Evolutionary conservation across 805 yeast species (phyloP), one percentile per base, ranked within the genome.

Genomic region (Yarrowia sp.): DNA sequence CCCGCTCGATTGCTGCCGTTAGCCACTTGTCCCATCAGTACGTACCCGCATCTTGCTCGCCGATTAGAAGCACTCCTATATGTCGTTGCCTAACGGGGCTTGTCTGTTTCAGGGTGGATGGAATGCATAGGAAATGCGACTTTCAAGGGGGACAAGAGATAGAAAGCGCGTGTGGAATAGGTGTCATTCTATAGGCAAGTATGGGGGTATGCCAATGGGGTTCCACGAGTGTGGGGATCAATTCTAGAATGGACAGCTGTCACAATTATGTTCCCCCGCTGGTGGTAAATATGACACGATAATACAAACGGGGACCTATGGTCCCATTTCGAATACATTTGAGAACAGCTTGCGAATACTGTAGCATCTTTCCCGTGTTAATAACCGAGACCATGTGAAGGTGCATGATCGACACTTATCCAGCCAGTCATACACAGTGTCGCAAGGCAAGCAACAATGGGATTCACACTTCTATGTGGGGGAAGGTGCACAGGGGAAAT

Each of bases 21-120:
- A 16, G n/a, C 17, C 19, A 26, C 28, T 40, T 40, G 28, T 22
- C 5, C 17, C 17, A 41, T 16, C 9, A 9, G 11, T 28, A 41
- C 46, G 11, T 28, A 41, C 46, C 8, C 32, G 54, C 58, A 33
- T 51, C 58, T 35, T 33, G 58, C 58, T 35, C 41, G 6, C 58
- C 58, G 40, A 21, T 33, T 8, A 22, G 41, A 19, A 51, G 58
- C 32, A 51, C 58, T 35, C 58, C 41, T 32, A 49, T 49, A 40
- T 41, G 16, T 17, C 14, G 28, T 48, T 32, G 58, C 41, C 58
- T 24, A 21, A 33, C 28, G 30, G 54, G 58, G 58, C 58, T 51
- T 51, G 58, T 51, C 58, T 35, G 58, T 51, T 51, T 51, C 58
- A 51, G 30, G 58, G 58, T 51, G 58, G 58, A 51, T 51, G 58